Conservation (phyloP, 768 basidiomycete genomes). For the Hygrocybe punicea region DNA sequence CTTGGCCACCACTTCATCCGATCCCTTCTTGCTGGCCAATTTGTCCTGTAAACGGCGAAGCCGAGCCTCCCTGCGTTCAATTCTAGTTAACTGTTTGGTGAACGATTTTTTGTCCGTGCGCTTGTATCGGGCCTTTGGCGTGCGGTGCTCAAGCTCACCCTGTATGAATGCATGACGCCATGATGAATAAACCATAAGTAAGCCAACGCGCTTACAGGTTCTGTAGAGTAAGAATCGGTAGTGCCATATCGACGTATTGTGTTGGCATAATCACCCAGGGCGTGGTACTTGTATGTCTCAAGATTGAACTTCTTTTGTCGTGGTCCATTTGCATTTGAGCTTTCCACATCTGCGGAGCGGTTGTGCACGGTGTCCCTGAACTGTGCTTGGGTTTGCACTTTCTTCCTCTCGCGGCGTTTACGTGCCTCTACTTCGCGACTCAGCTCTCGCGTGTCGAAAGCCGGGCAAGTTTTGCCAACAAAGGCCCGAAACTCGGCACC, state of each 20-base stretch:
- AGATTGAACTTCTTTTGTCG: slow-evolving; percentile 26
- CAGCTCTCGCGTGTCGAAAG: slow-evolving; percentile 24
- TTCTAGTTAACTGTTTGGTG: slow-evolving; percentile 22
- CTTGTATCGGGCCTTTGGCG: slow-evolving; percentile 31
- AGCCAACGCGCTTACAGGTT: background rate
- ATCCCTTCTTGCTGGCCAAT: slow-evolving; percentile 6
- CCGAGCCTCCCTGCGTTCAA: slow-evolving; percentile 11
- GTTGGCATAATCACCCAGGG: slow-evolving; percentile 36
- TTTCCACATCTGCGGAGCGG: too few relatives aligned
- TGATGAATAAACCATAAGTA: too few relatives aligned
- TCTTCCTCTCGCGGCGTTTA: slow-evolving; percentile 6
- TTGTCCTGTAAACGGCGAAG: slow-evolving; percentile 19
- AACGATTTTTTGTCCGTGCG: slow-evolving; percentile 29
- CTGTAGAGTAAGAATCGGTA: too few relatives aligned
- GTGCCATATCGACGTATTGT: slow-evolving; percentile 36
- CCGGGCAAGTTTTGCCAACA: slow-evolving; percentile 18
- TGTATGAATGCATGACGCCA: too few relatives aligned
- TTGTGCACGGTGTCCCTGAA: too few relatives aligned
- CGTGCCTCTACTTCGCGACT: slow-evolving; percentile 31
- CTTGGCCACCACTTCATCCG: slow-evolving; percentile 22
- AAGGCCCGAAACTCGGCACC: slow-evolving; percentile 30
- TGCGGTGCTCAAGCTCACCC: slow-evolving; percentile 37
- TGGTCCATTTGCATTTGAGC: background rate
- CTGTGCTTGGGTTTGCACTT: too few relatives aligned
- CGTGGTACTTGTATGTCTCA: slow-evolving; percentile 37